Evolutionary conservation across 2,329 filamentous ascomycete genomes (phyloP).

Genomic region (Zasmidium cellare): DNA sequence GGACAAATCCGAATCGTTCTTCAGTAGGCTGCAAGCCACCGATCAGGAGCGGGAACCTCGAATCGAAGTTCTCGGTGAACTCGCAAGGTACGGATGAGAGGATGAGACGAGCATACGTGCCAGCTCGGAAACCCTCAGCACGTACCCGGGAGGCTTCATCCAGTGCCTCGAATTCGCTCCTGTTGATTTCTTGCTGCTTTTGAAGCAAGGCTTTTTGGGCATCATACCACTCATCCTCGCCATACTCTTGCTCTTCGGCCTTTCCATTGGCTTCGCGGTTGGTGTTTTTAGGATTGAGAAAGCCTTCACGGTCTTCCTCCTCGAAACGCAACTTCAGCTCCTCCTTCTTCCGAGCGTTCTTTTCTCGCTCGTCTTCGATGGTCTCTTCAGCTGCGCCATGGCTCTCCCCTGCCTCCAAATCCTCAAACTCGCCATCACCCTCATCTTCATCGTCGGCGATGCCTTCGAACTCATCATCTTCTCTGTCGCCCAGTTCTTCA

Average conservation of each 20-base stretch:
- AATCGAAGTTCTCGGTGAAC: slow-evolving; percentile 79
- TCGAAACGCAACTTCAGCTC: slow-evolving; percentile 93
- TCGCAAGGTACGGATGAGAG: slow-evolving; percentile 88
- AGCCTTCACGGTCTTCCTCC: slow-evolving; percentile 95
- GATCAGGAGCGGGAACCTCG: slow-evolving; percentile 79
- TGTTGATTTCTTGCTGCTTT: slow-evolving; percentile 96
- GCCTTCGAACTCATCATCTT: slow-evolving; percentile 50
- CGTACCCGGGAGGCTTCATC: slow-evolving; percentile 80
- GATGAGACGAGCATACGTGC: slow-evolving; percentile 89
- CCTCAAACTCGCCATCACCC: slow-evolving; percentile 80
- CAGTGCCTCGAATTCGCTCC: slow-evolving; percentile 83
- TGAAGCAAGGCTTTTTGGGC: slow-evolving; percentile 91
- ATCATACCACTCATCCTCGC: slow-evolving; percentile 99
- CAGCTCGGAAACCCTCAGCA: slow-evolving; percentile 88
- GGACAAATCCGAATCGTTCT: slow-evolving; percentile 92
- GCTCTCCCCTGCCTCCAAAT: slow-evolving; percentile 75
- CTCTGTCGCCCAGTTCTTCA: slow-evolving; percentile 52
- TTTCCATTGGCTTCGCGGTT: slow-evolving; percentile 67
- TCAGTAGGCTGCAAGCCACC: slow-evolving; percentile 92
- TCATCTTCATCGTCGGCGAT: slow-evolving; percentile 60
- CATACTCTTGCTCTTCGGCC: slow-evolving; percentile 74
- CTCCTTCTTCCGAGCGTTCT: slow-evolving; percentile 89
- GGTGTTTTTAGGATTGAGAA: slow-evolving; percentile 83
- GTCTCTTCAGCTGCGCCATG: slow-evolving; percentile 31
- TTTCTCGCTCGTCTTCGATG: slow-evolving; percentile 69